Conservation (phyloP, 805 yeast genomes). For the Wickerhamiella galacta region DNA sequence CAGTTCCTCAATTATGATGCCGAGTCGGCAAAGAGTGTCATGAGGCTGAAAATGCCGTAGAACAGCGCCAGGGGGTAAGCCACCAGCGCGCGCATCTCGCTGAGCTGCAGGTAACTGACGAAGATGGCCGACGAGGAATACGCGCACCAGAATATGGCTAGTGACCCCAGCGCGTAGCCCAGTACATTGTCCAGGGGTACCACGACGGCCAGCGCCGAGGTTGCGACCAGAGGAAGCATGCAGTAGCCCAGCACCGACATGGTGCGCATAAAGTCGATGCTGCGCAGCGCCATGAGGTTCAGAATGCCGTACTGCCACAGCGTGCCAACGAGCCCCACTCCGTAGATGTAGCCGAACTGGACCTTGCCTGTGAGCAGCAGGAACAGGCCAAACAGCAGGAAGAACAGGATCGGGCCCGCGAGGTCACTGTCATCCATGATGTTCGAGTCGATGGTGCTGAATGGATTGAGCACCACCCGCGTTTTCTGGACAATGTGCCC, state of each 20-base stretch:
- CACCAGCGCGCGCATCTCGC: slow-evolving; percentile 72
- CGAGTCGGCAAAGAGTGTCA: slow-evolving; percentile 65
- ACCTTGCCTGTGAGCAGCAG: slow-evolving; percentile 75
- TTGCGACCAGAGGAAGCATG: slow-evolving; percentile 67
- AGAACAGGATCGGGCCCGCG: slow-evolving; percentile 89
- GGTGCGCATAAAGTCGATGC: slow-evolving; percentile 41
- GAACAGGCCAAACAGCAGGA: slow-evolving; percentile 69
- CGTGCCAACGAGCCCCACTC: slow-evolving; percentile 87
- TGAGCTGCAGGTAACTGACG: slow-evolving; percentile 64
- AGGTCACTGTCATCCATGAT: slow-evolving; percentile 77
- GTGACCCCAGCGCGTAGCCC: slow-evolving; percentile 53
- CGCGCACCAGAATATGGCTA: slow-evolving; percentile 80
- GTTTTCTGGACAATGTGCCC: slow-evolving; percentile 71
- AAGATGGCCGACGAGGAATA: slow-evolving; percentile 86
- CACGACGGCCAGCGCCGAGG: slow-evolving; percentile 55
- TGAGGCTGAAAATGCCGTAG: slow-evolving; percentile 84
- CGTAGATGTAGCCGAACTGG: slow-evolving; percentile 92
- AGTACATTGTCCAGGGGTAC: slow-evolving; percentile 49
- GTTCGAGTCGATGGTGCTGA: slow-evolving; percentile 48
- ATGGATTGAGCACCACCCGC: slow-evolving; percentile 68
- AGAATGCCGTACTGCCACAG: slow-evolving; percentile 68
- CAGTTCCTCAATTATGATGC: no score
- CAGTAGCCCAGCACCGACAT: slow-evolving; percentile 92
- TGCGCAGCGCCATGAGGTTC: slow-evolving; percentile 56
- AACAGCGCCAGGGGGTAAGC: slow-evolving; percentile 89